Percentiles rank a stretch among this genome's conserved stretches.
Conservation (phyloP, 169 alveolate species). For the Plasmodium ovale region DNA sequence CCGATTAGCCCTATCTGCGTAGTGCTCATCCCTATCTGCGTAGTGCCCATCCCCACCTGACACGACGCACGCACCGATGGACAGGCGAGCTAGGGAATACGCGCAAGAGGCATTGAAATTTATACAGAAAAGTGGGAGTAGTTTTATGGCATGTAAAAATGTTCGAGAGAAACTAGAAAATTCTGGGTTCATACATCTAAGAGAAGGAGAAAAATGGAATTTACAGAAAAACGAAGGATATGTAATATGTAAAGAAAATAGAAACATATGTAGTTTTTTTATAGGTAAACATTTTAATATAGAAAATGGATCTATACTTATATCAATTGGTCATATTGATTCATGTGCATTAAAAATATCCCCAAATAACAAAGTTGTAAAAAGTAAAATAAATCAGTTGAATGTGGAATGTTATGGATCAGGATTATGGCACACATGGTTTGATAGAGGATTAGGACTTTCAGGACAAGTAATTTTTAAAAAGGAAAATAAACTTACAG, state of each 20-base stretch:
- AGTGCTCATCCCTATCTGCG: no score
- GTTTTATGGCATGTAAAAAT: conserved; percentile 63
- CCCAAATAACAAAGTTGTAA: conserved; percentile 39
- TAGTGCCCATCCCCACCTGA: no score
- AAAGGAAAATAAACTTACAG: conserved; percentile 84
- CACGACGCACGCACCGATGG: no score
- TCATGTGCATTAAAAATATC: conserved; percentile 54
- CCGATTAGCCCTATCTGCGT: no score
- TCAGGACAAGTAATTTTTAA: conserved; percentile 95
- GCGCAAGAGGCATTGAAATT: conserved; percentile 55
- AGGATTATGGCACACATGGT: conserved; percentile 99
- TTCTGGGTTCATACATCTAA: conserved; percentile 12
- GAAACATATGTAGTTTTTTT: conserved; percentile 63
- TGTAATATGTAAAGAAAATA: conserved; percentile 42
- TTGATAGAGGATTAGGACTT: conserved; percentile 96
- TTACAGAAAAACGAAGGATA: conserved; percentile 62
- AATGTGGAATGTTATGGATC: conserved; percentile 92
- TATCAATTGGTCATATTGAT: conserved; percentile 66
- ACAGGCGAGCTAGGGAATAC: conserved; percentile 52
- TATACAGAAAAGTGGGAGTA: conserved; percentile 56
- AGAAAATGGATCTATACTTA: conserved; percentile 40
- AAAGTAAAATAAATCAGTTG: conserved; percentile 30
- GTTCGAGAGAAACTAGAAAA: conserved; percentile 22
- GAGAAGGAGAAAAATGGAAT: conserved; percentile 70
- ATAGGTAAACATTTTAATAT: conserved; percentile 57